Evolutionary conservation across 2,329 filamentous ascomycete genomes (phyloP).

Genomic region (Chaetomiaceae sp.): DNA sequence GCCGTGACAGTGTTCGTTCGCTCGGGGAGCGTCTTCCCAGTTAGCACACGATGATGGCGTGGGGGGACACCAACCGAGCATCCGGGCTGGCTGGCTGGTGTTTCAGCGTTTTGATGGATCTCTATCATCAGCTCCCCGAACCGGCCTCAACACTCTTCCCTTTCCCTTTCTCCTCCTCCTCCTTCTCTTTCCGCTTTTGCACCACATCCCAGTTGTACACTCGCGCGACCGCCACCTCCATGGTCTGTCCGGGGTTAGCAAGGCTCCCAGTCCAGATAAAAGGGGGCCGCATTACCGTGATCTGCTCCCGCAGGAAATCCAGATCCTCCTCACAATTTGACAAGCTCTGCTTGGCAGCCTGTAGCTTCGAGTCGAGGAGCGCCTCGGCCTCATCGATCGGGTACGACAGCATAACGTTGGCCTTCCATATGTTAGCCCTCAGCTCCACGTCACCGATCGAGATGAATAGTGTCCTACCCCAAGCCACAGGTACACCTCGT

Average conservation of each 20-base stretch:
- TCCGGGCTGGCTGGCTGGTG: neutral
- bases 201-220: constrained; percentile 99
- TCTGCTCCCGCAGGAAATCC: constrained; percentile 92
- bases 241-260: constrained; percentile 56
- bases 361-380: constrained; percentile 71
- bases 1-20: too few relatives aligned
- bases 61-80: neutral
- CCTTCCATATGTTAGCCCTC: constrained; percentile 45
- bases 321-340: constrained; percentile 93
- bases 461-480: constrained; percentile 54
- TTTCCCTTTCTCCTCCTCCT: constrained; percentile 51
- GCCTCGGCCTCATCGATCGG: constrained; percentile 81
- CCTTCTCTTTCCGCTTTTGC: constrained; percentile 87
- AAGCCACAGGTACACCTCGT: constrained; percentile 97
- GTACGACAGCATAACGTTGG: constrained; percentile 97
- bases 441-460: neutral
- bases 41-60: too few relatives aligned
- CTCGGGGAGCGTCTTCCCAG: too few relatives aligned
- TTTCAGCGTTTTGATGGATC: neutral
- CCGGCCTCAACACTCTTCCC: constrained; percentile 31
- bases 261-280: neutral
- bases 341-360: constrained; percentile 73
- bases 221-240: constrained; percentile 92
- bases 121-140: constrained; percentile 14
- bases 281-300: constrained; percentile 57